These are phyloP conservation scores for Bjerkandera adusta DNA, from an alignment of 1,284 basidiomycete species.

Conservation along the genomic window DNA sequence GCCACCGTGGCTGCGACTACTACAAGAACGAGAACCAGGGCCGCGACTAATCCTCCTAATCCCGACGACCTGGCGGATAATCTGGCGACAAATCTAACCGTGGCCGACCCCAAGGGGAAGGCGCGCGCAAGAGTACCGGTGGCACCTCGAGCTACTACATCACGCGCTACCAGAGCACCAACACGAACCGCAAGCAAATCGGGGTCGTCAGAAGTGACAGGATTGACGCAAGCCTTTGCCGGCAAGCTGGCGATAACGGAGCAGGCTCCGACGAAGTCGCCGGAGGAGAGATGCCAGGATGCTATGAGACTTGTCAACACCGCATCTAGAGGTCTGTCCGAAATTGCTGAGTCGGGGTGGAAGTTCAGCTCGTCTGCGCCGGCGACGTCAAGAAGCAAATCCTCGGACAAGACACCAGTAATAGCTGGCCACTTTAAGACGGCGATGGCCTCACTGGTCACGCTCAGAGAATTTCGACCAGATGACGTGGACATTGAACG, in stretches of 20 bases:
- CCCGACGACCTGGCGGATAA: conserved; percentile 24
- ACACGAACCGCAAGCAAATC: background rate
- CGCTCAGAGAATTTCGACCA: conserved; percentile 43
- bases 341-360: conserved; percentile 56
- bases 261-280: conserved; percentile 1
- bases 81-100: conserved; percentile 23
- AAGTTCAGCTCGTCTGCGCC: conserved; percentile 30
- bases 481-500: conserved; percentile 67
- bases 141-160: background rate
- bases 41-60: background rate
- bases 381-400: conserved; percentile 21
- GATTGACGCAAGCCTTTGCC: conserved; percentile 2
- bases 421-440: conserved; percentile 30
- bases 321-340: conserved; percentile 55
- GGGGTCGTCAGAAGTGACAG: background rate
- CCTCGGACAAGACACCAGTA: conserved; percentile 28
- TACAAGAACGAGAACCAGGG: conserved; percentile 1
- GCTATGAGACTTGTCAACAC: conserved; percentile 64
- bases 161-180: background rate
- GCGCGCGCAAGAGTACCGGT: background rate
- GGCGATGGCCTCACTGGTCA: conserved; percentile 38
- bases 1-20: background rate
- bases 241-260: background rate
- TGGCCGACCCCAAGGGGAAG: conserved; percentile 18
- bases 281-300: conserved; percentile 25